Evolutionary conservation across 2,329 filamentous ascomycete genomes (phyloP).

Genomic region (Diplodia mutila): DNA sequence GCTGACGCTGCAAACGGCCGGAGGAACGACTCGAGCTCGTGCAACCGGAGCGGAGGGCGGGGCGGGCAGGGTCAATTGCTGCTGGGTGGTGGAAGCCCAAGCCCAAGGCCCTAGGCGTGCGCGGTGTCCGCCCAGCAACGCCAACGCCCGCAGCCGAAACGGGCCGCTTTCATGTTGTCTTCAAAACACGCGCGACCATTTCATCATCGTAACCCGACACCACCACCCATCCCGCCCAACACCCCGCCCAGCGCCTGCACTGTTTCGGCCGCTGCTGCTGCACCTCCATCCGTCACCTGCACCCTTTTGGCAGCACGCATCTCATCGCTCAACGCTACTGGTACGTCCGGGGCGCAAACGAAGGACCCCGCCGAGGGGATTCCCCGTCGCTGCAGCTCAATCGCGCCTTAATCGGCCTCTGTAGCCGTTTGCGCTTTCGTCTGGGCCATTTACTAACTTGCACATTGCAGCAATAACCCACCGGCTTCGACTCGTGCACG

Average conservation of each 20-base stretch:
- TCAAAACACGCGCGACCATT: conserved; percentile 24
- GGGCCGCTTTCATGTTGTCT: conserved; percentile 25
- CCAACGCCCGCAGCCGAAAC: conserved; percentile 18
- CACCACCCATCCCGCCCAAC: not conserved
- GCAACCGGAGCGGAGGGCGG: not conserved
- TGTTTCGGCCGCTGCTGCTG: not conserved
- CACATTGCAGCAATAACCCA: conserved; percentile 22
- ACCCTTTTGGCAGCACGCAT: not conserved
- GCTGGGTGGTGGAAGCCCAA: conserved; percentile 19
- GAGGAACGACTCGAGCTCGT: not conserved
- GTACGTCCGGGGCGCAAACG: conserved; percentile 17
- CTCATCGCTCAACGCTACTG: not conserved
- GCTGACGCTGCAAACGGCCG: not conserved
- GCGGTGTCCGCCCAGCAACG: conserved; percentile 24
- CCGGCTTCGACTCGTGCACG: conserved; percentile 26
- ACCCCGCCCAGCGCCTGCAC: not conserved
- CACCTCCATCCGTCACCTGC: not conserved
- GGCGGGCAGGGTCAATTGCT: conserved; percentile 14
- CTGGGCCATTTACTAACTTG: not conserved
- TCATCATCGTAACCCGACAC: conserved; percentile 12
- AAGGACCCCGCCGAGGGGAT: conserved; percentile 7
- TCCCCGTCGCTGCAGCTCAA: not conserved
- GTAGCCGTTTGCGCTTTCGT: too few relatives aligned
- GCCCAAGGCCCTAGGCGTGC: not conserved
- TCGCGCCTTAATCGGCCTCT: not conserved